A percentile compares a stretch with the other conserved stretches of the same genome.
These are phyloP conservation scores for Polygonum maritimum DNA, from an alignment of 148 eudicot genomes.

Conservation along the genomic window DNA sequence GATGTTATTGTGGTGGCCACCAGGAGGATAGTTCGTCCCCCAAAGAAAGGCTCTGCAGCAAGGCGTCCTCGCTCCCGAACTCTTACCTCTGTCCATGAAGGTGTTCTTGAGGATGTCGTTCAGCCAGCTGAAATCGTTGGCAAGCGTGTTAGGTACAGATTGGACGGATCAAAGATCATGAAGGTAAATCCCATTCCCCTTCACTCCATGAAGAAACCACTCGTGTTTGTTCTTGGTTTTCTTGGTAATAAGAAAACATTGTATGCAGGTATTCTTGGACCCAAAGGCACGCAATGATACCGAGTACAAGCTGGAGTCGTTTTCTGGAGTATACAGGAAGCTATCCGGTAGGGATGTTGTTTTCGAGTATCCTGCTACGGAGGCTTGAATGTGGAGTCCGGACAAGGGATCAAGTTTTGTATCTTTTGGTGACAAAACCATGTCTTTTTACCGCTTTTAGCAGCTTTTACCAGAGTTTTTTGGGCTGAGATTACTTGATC, in stretches of 20 bases:
- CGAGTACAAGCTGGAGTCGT: slow-evolving; percentile 9
- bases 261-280: slow-evolving; percentile 6
- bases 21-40: not conserved
- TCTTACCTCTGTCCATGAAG: not conserved
- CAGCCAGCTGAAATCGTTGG: slow-evolving; percentile 7
- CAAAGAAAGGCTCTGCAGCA: slow-evolving; percentile 6
- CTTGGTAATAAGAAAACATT: not conserved
- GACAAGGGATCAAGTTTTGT: not conserved
- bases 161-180: slow-evolving; percentile 10
- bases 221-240: too few relatives aligned
- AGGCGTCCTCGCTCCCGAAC: not conserved
- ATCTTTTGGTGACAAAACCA: not conserved
- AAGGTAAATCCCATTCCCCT: not conserved
- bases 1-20: slow-evolving; percentile 3
- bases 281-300: slow-evolving; percentile 9
- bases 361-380: slow-evolving; percentile 6
- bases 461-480: not conserved
- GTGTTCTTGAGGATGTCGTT: not conserved
- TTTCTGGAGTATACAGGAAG: slow-evolving; percentile 7
- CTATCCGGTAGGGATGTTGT: slow-evolving; percentile 7
- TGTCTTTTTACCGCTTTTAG: not conserved
- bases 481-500: not conserved
- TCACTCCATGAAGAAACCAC: not conserved
- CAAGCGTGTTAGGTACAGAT: slow-evolving; percentile 7
- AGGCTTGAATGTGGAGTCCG: not conserved